phyloP scores from a whole-genome alignment of 1,284 basidiomycete genomes.

The Ganoderma leucocontextum region DNA sequence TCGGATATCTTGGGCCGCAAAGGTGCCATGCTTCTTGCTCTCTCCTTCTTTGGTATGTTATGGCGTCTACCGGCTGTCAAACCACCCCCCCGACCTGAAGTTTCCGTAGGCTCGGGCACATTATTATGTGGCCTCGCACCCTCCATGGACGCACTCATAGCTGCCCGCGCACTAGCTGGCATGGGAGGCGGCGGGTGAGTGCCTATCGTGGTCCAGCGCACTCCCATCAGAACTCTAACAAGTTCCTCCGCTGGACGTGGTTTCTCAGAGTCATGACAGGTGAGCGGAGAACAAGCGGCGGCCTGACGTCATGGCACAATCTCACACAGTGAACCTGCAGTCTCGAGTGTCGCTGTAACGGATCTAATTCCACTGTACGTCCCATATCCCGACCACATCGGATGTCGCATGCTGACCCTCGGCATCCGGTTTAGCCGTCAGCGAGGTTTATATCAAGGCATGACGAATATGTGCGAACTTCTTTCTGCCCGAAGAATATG shows the following conservation, averaged over 20 bases:
- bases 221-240: constrained; percentile 32
- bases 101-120: constrained; percentile 73
- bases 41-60: constrained; percentile 78
- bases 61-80: constrained; percentile 16
- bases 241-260: constrained; percentile 5
- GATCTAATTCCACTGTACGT: constrained; percentile 85
- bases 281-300: constrained; percentile 41
- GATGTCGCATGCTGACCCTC: constrained; percentile 26
- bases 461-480: constrained; percentile 79
- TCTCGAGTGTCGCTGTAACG: constrained; percentile 78
- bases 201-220: constrained; percentile 28
- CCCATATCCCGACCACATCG: constrained; percentile 13
- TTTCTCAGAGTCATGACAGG: constrained; percentile 80
- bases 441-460: constrained; percentile 88
- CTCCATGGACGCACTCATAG: constrained; percentile 85
- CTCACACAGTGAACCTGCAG: constrained; percentile 48
- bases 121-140: constrained; percentile 84
- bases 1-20: constrained; percentile 90
- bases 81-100: constrained; percentile 15
- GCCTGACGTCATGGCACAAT: constrained; percentile 37
- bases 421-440: constrained; percentile 63
- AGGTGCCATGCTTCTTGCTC: constrained; percentile 83
- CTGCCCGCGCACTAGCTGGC: constrained; percentile 83
- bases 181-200: constrained; percentile 90
- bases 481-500: constrained; percentile 19